These are phyloP conservation scores for Novakomyces olei DNA, from an alignment of 805 yeast species.

Conservation along the genomic window DNA sequence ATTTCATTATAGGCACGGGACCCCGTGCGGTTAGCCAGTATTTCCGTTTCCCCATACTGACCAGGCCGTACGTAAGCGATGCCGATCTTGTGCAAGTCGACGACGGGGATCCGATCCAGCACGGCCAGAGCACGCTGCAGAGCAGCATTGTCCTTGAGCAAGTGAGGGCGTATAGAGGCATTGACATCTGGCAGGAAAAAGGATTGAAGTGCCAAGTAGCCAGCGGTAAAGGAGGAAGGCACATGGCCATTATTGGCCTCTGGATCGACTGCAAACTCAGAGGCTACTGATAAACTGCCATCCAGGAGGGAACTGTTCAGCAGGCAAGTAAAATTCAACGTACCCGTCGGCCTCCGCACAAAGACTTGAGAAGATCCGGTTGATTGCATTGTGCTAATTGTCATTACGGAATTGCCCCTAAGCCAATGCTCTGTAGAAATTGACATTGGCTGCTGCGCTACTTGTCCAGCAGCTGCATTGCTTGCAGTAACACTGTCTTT, in stretches of 20 bases:
- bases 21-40: conserved; percentile 40
- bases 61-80: conserved; percentile 49
- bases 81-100: conserved; percentile 60
- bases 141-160: conserved; percentile 20
- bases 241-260: not conserved
- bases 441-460: too few relatives aligned
- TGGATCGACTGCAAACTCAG: too few relatives aligned
- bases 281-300: too few relatives aligned
- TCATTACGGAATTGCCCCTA: conserved; percentile 1
- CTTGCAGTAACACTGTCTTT: too few relatives aligned
- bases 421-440: too few relatives aligned
- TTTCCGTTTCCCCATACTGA: conserved; percentile 41
- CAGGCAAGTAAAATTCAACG: conserved; percentile 21
- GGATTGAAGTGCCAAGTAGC: conserved; percentile 30
- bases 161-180: conserved; percentile 22
- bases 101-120: conserved; percentile 56
- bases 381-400: not conserved
- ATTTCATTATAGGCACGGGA: conserved; percentile 41
- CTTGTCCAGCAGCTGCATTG: too few relatives aligned
- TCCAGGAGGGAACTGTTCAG: too few relatives aligned
- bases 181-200: conserved; percentile 22
- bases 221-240: conserved; percentile 15
- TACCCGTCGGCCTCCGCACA: conserved; percentile 48
- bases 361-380: conserved; percentile 16
- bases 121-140: conserved; percentile 30